These are phyloP conservation scores for Penicillium sclerotiorum DNA, from an alignment of 2,329 filamentous ascomycete genomes.

Conservation along the genomic window DNA sequence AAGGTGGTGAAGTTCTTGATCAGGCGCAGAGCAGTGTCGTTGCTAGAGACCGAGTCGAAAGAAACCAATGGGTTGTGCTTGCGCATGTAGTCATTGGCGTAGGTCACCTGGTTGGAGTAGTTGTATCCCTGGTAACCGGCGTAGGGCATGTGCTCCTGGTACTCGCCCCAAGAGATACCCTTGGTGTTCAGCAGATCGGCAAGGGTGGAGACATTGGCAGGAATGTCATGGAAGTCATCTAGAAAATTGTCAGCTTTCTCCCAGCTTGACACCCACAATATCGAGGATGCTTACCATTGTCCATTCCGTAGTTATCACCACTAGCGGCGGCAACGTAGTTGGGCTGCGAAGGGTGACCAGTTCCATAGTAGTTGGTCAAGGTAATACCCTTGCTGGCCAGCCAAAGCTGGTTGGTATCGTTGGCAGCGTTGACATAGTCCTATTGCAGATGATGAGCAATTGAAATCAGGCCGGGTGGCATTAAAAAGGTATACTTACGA, in stretches of 20 bases:
- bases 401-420: constrained; percentile 53
- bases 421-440: constrained; percentile 64
- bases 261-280: too few relatives aligned
- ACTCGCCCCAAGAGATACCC: constrained; percentile 69
- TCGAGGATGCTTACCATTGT: constrained; percentile 49
- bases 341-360: constrained; percentile 74
- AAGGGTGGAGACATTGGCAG: constrained; percentile 66
- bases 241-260: neutral
- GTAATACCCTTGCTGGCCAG: constrained; percentile 57
- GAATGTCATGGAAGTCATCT: constrained; percentile 61
- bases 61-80: constrained; percentile 75
- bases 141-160: constrained; percentile 78
- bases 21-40: constrained; percentile 61
- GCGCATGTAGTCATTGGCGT: constrained; percentile 75
- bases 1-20: constrained; percentile 77
- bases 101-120: constrained; percentile 66
- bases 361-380: constrained; percentile 60
- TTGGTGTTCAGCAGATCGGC: constrained; percentile 68
- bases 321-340: constrained; percentile 72
- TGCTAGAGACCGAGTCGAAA: constrained; percentile 65
- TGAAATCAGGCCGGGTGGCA: neutral
- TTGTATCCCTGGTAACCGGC: constrained; percentile 68
- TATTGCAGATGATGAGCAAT: neutral
- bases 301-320: constrained; percentile 74
- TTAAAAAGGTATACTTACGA: constrained; percentile 43